Percentiles rank a stretch among this genome's conserved stretches.
These are phyloP conservation scores for Daldinia sp. DNA, from an alignment of 2,329 filamentous ascomycete species.

Conservation along the genomic window DNA sequence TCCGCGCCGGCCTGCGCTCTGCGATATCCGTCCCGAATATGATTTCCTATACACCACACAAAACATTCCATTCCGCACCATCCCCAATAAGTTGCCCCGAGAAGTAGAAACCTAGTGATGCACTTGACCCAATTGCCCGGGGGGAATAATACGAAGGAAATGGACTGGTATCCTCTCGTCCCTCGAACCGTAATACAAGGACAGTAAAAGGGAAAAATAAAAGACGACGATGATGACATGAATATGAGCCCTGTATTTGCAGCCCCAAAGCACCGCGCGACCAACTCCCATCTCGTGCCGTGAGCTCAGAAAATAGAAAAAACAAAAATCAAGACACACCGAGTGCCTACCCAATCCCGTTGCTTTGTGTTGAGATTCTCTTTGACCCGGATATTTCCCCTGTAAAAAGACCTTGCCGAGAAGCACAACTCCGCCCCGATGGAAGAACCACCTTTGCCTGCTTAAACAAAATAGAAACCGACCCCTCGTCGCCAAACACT, in stretches of 20 bases:
- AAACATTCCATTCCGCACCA: conserved; percentile 20
- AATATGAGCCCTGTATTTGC: conserved; percentile 49
- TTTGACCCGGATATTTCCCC: conserved; percentile 47
- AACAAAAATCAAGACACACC: conserved; percentile 45
- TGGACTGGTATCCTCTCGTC: conserved; percentile 30
- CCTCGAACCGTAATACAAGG: conserved; percentile 35
- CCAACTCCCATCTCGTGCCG: conserved; percentile 50
- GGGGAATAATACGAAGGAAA: conserved; percentile 34
- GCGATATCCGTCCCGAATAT: conserved; percentile 26
- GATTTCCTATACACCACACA: conserved; percentile 37
- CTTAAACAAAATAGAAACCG: conserved; percentile 51
- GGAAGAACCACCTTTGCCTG: conserved; percentile 43
- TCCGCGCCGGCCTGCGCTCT: conserved; percentile 19
- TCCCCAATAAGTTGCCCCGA: conserved; percentile 16
- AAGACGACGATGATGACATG: conserved; percentile 20
- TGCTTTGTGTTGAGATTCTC: conserved; percentile 46
- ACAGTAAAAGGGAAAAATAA: conserved; percentile 19
- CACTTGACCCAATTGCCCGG: conserved; percentile 23
- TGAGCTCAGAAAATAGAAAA: conserved; percentile 43
- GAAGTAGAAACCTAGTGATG: conserved; percentile 20
- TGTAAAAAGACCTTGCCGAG: conserved; percentile 36
- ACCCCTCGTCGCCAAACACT: conserved; percentile 52
- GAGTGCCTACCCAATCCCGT: conserved; percentile 43
- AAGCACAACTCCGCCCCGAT: conserved; percentile 39
- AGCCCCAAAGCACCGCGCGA: conserved; percentile 44